A percentile compares a stretch with the other conserved stretches of the same genome.
phyloP scores from a whole-genome alignment of 2,329 filamentous ascomycete genomes.

The Ceratocystis cacaofunesta region DNA sequence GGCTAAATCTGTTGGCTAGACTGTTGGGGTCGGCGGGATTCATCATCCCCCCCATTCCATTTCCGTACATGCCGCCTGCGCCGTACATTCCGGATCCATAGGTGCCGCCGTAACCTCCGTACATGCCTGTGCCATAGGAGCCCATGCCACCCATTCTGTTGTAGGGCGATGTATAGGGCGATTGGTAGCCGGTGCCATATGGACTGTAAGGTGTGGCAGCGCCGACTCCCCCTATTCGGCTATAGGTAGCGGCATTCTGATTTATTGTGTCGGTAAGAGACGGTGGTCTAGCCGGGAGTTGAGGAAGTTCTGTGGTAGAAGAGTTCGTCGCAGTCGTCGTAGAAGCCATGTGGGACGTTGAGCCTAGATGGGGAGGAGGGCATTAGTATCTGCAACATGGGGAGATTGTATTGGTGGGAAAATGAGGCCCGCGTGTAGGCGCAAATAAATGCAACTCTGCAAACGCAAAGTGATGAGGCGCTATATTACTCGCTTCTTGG shows the following conservation, averaged over 20 bases:
- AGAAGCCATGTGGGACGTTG: constrained; percentile 25
- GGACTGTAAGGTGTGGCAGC: constrained; percentile 33
- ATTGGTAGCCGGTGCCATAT: constrained; percentile 25
- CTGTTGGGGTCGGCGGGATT: constrained; percentile 81
- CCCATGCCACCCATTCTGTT: constrained; percentile 30
- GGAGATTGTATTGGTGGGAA: constrained; percentile 23
- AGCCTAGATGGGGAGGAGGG: constrained; percentile 17
- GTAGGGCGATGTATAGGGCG: constrained; percentile 30
- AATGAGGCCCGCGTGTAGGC: constrained; percentile 24
- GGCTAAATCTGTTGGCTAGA: constrained; percentile 86
- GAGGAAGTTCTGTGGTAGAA: constrained; percentile 38
- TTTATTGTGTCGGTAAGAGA: constrained; percentile 68
- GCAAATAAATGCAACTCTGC: constrained; percentile 21
- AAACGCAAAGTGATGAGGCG: constrained; percentile 28
- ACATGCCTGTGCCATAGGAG: constrained; percentile 28
- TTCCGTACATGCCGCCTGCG: constrained; percentile 31
- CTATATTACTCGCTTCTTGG: constrained; percentile 22
- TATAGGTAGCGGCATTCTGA: constrained; percentile 76
- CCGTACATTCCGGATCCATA: constrained; percentile 32
- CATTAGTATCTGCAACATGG: constrained; percentile 13
- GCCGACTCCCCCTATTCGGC: constrained; percentile 32
- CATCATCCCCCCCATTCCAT: constrained; percentile 26
- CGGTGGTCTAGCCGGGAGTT: constrained; percentile 66
- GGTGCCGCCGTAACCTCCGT: constrained; percentile 22
- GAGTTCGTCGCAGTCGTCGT: constrained; percentile 24